A percentile compares a stretch with the other conserved stretches of the same genome.
These are phyloP conservation scores for Beauveria sp. DNA, from an alignment of 2,329 filamentous ascomycete species.

Conservation along the genomic window DNA sequence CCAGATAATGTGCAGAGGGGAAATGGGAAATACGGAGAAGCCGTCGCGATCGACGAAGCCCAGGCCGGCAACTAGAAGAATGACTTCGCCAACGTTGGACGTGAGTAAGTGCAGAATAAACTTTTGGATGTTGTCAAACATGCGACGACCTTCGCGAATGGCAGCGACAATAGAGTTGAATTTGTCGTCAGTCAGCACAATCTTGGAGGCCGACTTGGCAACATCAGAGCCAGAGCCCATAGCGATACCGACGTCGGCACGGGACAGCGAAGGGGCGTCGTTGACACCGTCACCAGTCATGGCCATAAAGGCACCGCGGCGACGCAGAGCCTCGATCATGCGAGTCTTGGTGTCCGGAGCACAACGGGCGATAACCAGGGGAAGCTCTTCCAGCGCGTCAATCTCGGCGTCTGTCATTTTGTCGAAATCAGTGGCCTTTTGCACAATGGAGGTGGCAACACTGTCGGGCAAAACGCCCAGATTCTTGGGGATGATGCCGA, in stretches of 20 bases:
- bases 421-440: slow-evolving; percentile 73
- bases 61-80: slow-evolving; percentile 72
- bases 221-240: slow-evolving; percentile 88
- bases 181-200: slow-evolving; percentile 82
- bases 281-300: slow-evolving; percentile 91
- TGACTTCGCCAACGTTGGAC: slow-evolving; percentile 78
- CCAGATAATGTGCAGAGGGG: slow-evolving; percentile 84
- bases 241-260: slow-evolving; percentile 78
- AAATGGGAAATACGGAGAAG: slow-evolving; percentile 77
- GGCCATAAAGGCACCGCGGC: slow-evolving; percentile 67
- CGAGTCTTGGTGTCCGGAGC: slow-evolving; percentile 81
- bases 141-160: slow-evolving; percentile 73
- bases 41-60: slow-evolving; percentile 66
- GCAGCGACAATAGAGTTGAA: slow-evolving; percentile 80
- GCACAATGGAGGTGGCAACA: slow-evolving; percentile 61
- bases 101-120: slow-evolving; percentile 74
- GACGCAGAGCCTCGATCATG: slow-evolving; percentile 83
- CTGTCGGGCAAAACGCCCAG: slow-evolving; percentile 50
- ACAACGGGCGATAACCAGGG: slow-evolving; percentile 76
- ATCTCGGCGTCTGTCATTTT: slow-evolving; percentile 67
- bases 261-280: slow-evolving; percentile 72
- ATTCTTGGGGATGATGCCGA: slow-evolving; percentile 66
- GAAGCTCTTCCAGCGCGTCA: slow-evolving; percentile 65
- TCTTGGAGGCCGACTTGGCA: slow-evolving; percentile 72
- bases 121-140: slow-evolving; percentile 87